Base-by-base conservation (phyloP, 129 eudicot genomes). In the Mikania micrantha region DNA sequence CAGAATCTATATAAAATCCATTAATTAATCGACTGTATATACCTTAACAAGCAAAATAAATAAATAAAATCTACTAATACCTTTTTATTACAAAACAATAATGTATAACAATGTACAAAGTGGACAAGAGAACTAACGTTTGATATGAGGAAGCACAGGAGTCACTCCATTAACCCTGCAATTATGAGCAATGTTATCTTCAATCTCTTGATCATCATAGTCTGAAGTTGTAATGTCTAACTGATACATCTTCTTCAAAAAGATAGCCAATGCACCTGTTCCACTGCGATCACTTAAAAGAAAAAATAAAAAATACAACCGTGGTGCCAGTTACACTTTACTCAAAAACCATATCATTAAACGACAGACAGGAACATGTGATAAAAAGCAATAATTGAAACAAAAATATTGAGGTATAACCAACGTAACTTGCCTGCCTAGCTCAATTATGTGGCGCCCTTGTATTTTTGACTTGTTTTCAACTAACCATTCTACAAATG, bases 221-320 rank as follows among this genome's bases (percentile, higher is more conserved):
- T 93, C 98, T 16, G 96, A 93, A 67, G 98, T 93, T 13, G 98
- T 86, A 67, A 93, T 84, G 67, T 88, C 96, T 19, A 88, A 78
- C 74, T 84, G 75, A 79, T 77, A 81, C 25, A 80, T 39, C 79
- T 86, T 93, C 47, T 60, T 65, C 77, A 93, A 58, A 81, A 80
- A 88, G 57, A 93, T 88, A 39, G 98, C 96, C 79, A 93, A 83
- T 35, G 96, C 96, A 71, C 98, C 98, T 40, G 98, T 88, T 73
- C 98, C 98, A 83, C 98, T 93, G 91, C 44, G 54, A 76, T 64
- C 66, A 77, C 47, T 19, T 28, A 29, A 74, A 61, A 60, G 28
- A 63, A 9, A 47, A 44, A 29, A 72, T 60, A 19, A 80, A 50
- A 19, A 57, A 74, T 65, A 66, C 6, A 42, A 11, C 25, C 7